Evolutionary conservation across 352 stramenopile species (phyloP).

Genomic region (Phytophthora sp.): DNA sequence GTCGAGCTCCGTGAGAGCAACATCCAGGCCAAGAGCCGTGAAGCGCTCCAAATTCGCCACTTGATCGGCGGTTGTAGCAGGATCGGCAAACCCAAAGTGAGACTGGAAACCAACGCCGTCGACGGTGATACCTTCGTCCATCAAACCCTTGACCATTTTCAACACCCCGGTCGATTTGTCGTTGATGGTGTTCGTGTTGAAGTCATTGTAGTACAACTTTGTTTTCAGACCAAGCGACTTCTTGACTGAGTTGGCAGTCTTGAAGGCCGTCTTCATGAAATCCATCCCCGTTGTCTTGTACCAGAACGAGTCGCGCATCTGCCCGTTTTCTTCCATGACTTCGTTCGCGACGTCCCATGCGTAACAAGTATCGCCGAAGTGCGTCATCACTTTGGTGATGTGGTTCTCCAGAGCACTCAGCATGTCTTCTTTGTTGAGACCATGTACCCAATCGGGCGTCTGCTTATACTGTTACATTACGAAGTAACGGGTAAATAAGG

Average conservation of each 20-base stretch:
- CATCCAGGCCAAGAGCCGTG: conserved; percentile 34
- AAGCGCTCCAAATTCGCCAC: conserved; percentile 32
- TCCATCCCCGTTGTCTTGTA: conserved; percentile 43
- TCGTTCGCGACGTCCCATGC: conserved; percentile 47
- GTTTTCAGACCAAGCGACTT: conserved; percentile 32
- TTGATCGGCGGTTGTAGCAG: conserved; percentile 20
- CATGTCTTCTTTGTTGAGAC: conserved; percentile 31
- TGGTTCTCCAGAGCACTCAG: conserved; percentile 39
- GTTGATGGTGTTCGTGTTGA: conserved; percentile 42
- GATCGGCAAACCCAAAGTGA: conserved; percentile 16
- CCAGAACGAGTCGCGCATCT: conserved; percentile 38
- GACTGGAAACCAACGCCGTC: conserved; percentile 38
- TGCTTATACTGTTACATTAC: conserved; percentile 35
- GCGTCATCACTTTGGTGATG: conserved; percentile 41
- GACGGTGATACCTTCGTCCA: conserved; percentile 20
- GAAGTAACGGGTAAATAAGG: conserved; percentile 1
- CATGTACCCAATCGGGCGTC: conserved; percentile 34
- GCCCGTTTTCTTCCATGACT: conserved; percentile 38
- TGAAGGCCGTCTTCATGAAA: conserved; percentile 40
- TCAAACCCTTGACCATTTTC: conserved; percentile 28
- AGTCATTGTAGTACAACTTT: conserved; percentile 42
- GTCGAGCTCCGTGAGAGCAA: conserved; percentile 37
- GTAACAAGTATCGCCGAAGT: conserved; percentile 41
- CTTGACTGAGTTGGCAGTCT: conserved; percentile 35
- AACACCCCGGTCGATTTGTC: conserved; percentile 36